Evolutionary conservation across 495 filamentous ascomycete genomes (phyloP).

Genomic region (Podospora pseudopauciseta): DNA sequence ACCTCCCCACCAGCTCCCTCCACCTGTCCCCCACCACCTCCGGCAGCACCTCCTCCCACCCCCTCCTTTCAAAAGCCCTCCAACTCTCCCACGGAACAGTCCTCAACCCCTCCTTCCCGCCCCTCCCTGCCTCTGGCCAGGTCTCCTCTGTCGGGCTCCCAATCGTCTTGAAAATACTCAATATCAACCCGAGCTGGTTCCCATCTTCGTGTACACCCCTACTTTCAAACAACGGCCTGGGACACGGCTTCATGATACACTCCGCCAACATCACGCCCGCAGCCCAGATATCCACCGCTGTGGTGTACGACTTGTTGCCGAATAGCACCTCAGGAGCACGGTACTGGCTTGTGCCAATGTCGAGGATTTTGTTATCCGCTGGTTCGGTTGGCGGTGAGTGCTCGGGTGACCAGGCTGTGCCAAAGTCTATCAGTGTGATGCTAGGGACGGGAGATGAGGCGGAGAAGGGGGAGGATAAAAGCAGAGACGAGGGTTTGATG

Average conservation of each 20-base stretch:
- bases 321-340: slow-evolving; percentile 89
- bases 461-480: slow-evolving; percentile 64
- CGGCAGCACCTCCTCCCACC: slow-evolving; percentile 40
- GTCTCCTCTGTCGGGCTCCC: slow-evolving; percentile 72
- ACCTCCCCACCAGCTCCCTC: slow-evolving; percentile 29
- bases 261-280: slow-evolving; percentile 80
- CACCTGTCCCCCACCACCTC: slow-evolving; percentile 32
- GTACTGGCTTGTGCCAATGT: slow-evolving; percentile 91
- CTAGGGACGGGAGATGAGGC: slow-evolving; percentile 61
- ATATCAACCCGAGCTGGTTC: slow-evolving; percentile 85
- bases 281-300: slow-evolving; percentile 81
- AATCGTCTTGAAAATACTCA: slow-evolving; percentile 83
- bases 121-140: slow-evolving; percentile 62
- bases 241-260: slow-evolving; percentile 34
- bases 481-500: slow-evolving; percentile 86
- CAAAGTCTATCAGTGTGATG: slow-evolving; percentile 83
- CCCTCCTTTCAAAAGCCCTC: slow-evolving; percentile 38
- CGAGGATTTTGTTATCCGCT: slow-evolving; percentile 68
- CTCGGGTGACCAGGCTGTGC: slow-evolving; percentile 74
- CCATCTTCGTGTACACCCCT: slow-evolving; percentile 70
- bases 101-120: slow-evolving; percentile 26
- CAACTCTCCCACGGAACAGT: slow-evolving; percentile 56
- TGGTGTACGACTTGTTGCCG: slow-evolving; percentile 67
- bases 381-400: slow-evolving; percentile 59
- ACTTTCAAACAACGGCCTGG: slow-evolving; percentile 67